Percentiles rank a stretch among this genome's conserved stretches.
Conservation (phyloP, 2,329 filamentous ascomycete genomes). For the Curvularia lunata region DNA sequence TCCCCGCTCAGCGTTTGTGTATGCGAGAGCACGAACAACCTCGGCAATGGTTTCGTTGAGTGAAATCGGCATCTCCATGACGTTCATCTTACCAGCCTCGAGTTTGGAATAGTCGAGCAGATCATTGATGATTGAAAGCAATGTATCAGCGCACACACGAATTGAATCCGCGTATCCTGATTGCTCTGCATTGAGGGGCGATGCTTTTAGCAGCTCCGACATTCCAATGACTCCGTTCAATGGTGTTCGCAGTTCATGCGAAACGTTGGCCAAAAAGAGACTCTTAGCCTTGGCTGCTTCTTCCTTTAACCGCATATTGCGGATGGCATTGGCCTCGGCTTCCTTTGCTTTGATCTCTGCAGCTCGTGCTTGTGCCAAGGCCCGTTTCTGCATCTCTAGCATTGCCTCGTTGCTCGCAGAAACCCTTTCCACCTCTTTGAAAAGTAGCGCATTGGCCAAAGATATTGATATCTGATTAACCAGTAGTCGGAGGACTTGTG, state of each 20-base stretch:
- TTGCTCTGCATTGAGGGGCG: conserved; percentile 62
- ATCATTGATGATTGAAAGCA: conserved; percentile 61
- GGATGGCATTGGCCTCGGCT: conserved; percentile 76
- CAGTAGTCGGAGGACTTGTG: conserved; percentile 65
- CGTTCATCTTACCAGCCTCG: conserved; percentile 61
- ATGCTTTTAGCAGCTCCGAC: conserved; percentile 66
- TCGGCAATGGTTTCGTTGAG: conserved; percentile 66
- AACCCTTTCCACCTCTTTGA: conserved; percentile 74
- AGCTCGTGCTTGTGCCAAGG: conserved; percentile 72
- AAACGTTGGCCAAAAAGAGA: conserved; percentile 69
- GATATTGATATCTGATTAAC: conserved; percentile 78
- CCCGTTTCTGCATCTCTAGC: conserved; percentile 77
- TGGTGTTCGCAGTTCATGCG: conserved; percentile 64
- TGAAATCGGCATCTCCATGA: conserved; percentile 64
- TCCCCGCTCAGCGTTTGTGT: conserved; percentile 67
- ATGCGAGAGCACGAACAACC: conserved; percentile 67
- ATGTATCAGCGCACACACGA: conserved; percentile 66
- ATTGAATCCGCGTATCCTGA: conserved; percentile 69
- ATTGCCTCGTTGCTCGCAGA: conserved; percentile 79
- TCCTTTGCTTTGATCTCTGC: conserved; percentile 78
- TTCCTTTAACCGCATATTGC: conserved; percentile 81
- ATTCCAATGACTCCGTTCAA: conserved; percentile 64
- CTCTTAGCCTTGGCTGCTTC: conserved; percentile 84
- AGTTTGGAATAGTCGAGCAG: conserved; percentile 61
- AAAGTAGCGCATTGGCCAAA: conserved; percentile 67